Base-by-base conservation (phyloP, 2,329 filamentous ascomycete species). In the Xylariaceae sp. region DNA sequence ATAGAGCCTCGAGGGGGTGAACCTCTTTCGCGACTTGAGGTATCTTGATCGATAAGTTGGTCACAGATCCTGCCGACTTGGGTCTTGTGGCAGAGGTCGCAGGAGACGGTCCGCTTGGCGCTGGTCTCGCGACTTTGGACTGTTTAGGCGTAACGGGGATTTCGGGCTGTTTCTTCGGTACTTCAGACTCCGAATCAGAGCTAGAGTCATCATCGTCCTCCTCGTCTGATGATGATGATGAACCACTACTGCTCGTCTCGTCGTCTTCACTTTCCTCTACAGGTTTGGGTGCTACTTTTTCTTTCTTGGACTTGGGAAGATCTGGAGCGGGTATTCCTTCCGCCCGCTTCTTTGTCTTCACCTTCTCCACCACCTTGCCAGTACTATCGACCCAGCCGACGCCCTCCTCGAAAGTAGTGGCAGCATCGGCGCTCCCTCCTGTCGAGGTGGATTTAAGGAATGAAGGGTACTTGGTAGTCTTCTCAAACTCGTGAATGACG, bases 1-100 rank as follows among this genome's bases (percentile, higher is more conserved):
- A 99, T 2, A 97, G 80, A 0, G 90, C 90, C 74, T 97, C 91
- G 1, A 97, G 79, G 0, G 94, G 92, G 63, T 97, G 92, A 0
- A 96, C 75, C 59, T 80, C 75, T 49, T 70, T 61, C 2, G 68
- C 58, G 51, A 71, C 58, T 26, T 76, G 72, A 12, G 78, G 78
- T 53, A 82, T 80, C 63, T 77, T 78, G 68, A 85, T 81, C 30
- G 75, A 78, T 43, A 85, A 70, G 62, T 72, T 76, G 56, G 71
- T 74, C 35, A 73, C 66, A 8, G 79, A 80, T 46, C 75, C 69
- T 3, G 80, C 77, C 1, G 80, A 82, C 58, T 74, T 75, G 29
- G 78, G 77, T 31, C 75, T 71, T 2, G 70, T 54, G 3, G 70
- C 55, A 2, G 67, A 63, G 4, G 35, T 6, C n/a, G 41, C 4